Conservation (phyloP, 768 basidiomycete species). For the Termitomyces sp. region DNA sequence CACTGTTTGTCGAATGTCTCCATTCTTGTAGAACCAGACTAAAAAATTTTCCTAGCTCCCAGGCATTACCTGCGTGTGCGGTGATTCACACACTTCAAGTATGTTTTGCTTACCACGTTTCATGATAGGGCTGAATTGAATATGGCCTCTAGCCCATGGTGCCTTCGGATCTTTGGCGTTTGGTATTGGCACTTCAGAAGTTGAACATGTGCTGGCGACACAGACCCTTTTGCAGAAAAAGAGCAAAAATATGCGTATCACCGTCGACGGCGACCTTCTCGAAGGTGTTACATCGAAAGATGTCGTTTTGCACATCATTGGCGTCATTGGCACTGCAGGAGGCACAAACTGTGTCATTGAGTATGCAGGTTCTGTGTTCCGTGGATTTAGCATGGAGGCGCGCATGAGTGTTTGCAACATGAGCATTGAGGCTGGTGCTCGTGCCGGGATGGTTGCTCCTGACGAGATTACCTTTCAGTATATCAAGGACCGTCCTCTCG, state of each 20-base stretch:
- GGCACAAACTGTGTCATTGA: conserved; percentile 91
- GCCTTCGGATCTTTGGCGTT: conserved; percentile 92
- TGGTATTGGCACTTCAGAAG: conserved; percentile 91
- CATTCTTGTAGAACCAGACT: neutral
- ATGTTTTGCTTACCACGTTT: conserved; percentile 22
- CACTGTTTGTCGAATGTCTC: conserved; percentile 42
- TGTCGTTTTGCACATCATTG: conserved; percentile 87
- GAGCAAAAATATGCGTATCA: conserved; percentile 89
- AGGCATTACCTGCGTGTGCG: conserved; percentile 82
- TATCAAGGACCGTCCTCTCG: conserved; percentile 73
- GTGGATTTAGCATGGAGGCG: conserved; percentile 83
- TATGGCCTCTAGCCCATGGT: conserved; percentile 60
- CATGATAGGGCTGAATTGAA: conserved; percentile 1
- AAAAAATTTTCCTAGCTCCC: conserved; percentile 44
- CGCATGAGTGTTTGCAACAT: conserved; percentile 92
- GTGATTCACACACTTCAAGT: conserved; percentile 94
- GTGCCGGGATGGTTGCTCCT: conserved; percentile 90
- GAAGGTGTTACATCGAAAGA: conserved; percentile 89
- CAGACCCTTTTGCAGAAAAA: conserved; percentile 86
- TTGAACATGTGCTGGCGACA: conserved; percentile 91
- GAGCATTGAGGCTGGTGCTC: conserved; percentile 92
- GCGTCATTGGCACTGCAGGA: conserved; percentile 88
- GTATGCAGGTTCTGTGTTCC: conserved; percentile 86
- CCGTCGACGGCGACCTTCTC: conserved; percentile 74
- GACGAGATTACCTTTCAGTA: conserved; percentile 86